Evolutionary conservation across 2,329 filamentous ascomycete species (phyloP), one percentile per base, ranked within the genome.

Genomic region (Calonectria naviculata): DNA sequence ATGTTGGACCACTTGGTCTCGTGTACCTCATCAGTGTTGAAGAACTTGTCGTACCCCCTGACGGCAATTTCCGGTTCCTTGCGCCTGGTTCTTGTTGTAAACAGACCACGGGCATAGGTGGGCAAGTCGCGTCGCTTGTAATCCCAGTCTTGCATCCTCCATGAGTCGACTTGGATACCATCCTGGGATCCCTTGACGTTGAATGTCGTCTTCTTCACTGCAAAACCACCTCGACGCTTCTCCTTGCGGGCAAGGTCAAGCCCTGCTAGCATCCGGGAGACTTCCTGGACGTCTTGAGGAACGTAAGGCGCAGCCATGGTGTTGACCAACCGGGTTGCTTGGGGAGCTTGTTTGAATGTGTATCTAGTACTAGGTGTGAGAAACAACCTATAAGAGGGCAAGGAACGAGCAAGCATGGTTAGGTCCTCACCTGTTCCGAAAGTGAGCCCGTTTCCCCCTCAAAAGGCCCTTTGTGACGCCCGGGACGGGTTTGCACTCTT

Each of bases 31-130:
- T 90, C 90, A 46, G 94, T 89, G 78, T 99, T 99, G 90, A 99
- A 99, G 86, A 99, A 99, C 84, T 99, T 99, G 87, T 99, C 96
- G 84, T 99, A 99, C 63, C 97, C 97, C 77, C 97, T 90, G 60
- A 95, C 91, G 1, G 90, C 93, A 76, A 99, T 98, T 82, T 98
- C 94, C 15, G 90, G 85, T 10, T 90, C 86, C 10, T 91, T 91
- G 29, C 89, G 86, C 61, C 88, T 85, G 73, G 90, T 92, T 74
- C 85, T 89, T 47, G 93, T 93, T n/a, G 95, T 99, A 84, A 99
- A 99, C 1, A 99, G 89, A 8, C 97, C 97, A 65, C 97, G 92
- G 7, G 97, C 95, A 81, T 98, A 98, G 1, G 95, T 98, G 7
- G 97, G 97, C 13, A 99, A 89, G 75, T 95, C 90, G 19, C 85